Conservation (phyloP, 2,329 filamentous ascomycete genomes). For the Epichloe brachyelytri region DNA sequence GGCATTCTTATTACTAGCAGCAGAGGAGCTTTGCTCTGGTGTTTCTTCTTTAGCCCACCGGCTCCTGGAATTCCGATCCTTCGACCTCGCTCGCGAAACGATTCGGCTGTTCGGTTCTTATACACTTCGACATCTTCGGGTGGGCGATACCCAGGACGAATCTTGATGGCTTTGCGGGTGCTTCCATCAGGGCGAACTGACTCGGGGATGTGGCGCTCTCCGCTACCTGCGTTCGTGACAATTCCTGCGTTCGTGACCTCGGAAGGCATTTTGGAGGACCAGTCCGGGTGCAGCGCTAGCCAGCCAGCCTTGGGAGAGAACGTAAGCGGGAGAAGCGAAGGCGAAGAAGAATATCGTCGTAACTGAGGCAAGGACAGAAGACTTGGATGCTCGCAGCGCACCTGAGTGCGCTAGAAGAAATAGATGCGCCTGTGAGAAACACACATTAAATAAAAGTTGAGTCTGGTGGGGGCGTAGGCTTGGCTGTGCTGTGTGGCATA, state of each 20-base stretch:
- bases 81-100: constrained; percentile 62
- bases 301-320: not conserved
- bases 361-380: not conserved
- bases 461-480: not conserved
- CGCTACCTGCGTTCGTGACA: constrained; percentile 60
- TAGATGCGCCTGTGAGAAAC: not conserved
- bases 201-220: constrained; percentile 79
- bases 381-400: not conserved
- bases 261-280: constrained; percentile 28
- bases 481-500: not conserved
- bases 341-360: not conserved
- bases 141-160: constrained; percentile 84
- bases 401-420: not conserved
- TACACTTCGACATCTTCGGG: constrained; percentile 95
- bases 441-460: not conserved
- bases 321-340: too few relatives aligned
- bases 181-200: constrained; percentile 79
- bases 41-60: constrained; percentile 41
- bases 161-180: constrained; percentile 86
- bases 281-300: not conserved
- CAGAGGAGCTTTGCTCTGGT: constrained; percentile 31
- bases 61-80: constrained; percentile 60
- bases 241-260: constrained; percentile 55
- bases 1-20: constrained; percentile 69
- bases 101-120: constrained; percentile 80